phyloP scores from a whole-genome alignment of 169 alveolate genomes.

The Babesia microti region DNA sequence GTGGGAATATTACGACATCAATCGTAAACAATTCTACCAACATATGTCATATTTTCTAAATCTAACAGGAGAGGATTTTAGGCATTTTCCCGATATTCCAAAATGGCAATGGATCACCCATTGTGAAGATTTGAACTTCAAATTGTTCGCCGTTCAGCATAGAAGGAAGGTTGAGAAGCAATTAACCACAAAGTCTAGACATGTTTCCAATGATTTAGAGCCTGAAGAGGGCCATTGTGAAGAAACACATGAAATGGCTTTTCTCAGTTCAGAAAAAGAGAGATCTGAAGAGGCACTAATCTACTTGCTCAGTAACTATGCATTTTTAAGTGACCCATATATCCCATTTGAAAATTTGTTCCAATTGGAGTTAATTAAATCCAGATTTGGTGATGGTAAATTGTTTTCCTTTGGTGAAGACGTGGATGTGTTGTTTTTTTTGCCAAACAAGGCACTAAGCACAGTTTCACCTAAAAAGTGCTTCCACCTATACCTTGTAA shows the following conservation, averaged over 20 bases:
- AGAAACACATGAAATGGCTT: slow-evolving; percentile 45
- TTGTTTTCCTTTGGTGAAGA: slow-evolving; percentile 35
- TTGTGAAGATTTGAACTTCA: slow-evolving; percentile 61
- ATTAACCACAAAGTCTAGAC: slow-evolving; percentile 31
- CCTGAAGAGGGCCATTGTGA: slow-evolving; percentile 54
- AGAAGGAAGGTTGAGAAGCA: slow-evolving; percentile 39
- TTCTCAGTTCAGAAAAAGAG: slow-evolving; percentile 37
- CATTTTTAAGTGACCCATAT: slow-evolving; percentile 53
- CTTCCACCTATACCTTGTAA: not conserved
- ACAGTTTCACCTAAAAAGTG: no score
- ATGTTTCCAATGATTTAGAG: slow-evolving; percentile 51
- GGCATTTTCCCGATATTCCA: slow-evolving; percentile 72
- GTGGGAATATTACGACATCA: slow-evolving; percentile 73
- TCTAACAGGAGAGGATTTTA: slow-evolving; percentile 68
- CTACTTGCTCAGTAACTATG: slow-evolving; percentile 46
- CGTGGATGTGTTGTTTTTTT: slow-evolving; percentile 24
- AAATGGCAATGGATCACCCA: slow-evolving; percentile 74
- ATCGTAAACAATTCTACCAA: slow-evolving; percentile 66
- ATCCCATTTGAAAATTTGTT: slow-evolving; percentile 44
- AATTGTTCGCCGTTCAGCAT: slow-evolving; percentile 53
- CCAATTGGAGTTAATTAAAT: slow-evolving; percentile 28
- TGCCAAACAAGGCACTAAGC: no score
- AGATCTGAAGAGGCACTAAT: slow-evolving; percentile 43
- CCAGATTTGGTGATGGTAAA: slow-evolving; percentile 17
- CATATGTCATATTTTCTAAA: slow-evolving; percentile 67